Evolutionary conservation across 2,329 filamentous ascomycete genomes (phyloP).

Genomic region (Drechslerella coelobrocha): DNA sequence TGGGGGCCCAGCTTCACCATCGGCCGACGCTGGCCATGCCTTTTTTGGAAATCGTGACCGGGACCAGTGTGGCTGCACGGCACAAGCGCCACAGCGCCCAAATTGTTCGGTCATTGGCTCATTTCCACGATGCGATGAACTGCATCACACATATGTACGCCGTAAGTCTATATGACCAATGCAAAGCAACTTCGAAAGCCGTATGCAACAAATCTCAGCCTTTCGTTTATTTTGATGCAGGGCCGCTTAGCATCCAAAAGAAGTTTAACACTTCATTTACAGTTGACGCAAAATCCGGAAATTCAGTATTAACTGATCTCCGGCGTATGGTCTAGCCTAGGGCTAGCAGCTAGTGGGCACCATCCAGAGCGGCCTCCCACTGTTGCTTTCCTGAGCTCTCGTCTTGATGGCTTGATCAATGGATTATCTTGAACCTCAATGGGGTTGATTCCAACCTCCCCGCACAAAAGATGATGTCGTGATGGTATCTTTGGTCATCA

Average conservation of each 20-base stretch:
- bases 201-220: conserved; percentile 17
- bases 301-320: conserved; percentile 31
- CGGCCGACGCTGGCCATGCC: conserved; percentile 16
- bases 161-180: conserved; percentile 21
- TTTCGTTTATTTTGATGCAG: conserved; percentile 20
- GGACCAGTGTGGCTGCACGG: conserved; percentile 14
- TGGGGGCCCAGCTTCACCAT: conserved; percentile 2
- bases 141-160: conserved; percentile 26
- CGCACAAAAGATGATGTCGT: conserved; percentile 6
- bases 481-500: conserved; percentile 19
- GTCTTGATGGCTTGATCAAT: not conserved
- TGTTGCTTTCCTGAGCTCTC: not conserved
- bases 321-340: conserved; percentile 16
- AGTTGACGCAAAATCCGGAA: conserved; percentile 5
- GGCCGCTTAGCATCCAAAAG: conserved; percentile 8
- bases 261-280: conserved; percentile 3
- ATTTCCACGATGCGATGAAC: conserved; percentile 49
- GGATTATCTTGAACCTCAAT: conserved; percentile 9
- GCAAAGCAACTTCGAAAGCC: conserved; percentile 15
- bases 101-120: conserved; percentile 24
- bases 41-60: not conserved
- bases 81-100: conserved; percentile 42
- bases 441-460: conserved; percentile 13
- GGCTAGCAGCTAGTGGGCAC: conserved; percentile 1
- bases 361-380: conserved; percentile 24